Percentiles rank a stretch among this genome's conserved stretches.
These are phyloP conservation scores for Tuber borchii DNA, from an alignment of 495 filamentous ascomycete species.

Conservation along the genomic window DNA sequence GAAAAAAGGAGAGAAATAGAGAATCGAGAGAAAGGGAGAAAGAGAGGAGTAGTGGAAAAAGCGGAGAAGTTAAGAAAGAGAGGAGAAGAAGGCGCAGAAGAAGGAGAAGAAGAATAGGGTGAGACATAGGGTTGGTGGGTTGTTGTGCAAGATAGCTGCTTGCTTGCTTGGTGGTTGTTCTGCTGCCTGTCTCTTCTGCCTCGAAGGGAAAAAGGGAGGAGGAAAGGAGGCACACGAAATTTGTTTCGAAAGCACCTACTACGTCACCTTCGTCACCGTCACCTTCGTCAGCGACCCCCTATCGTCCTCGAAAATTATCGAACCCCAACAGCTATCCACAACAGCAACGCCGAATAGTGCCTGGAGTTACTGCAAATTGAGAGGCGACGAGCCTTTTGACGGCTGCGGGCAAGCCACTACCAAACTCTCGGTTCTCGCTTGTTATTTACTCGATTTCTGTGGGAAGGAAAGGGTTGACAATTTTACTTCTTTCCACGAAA, in stretches of 20 bases:
- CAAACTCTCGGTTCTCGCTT: slow-evolving; percentile 32
- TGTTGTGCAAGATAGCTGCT: background rate
- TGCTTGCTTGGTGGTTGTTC: background rate
- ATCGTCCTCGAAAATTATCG: slow-evolving; percentile 34
- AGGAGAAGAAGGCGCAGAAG: background rate
- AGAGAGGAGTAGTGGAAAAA: slow-evolving; percentile 7
- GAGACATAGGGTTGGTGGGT: background rate
- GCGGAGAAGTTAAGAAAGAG: background rate
- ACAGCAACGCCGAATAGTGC: slow-evolving; percentile 29
- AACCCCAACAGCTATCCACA: slow-evolving; percentile 30
- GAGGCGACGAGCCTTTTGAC: slow-evolving; percentile 29
- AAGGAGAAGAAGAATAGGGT: background rate
- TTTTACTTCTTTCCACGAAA: slow-evolving; percentile 11
- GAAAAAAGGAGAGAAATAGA: background rate
- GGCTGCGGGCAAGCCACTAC: slow-evolving; percentile 31
- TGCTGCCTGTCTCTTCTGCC: background rate
- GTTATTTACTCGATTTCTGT: slow-evolving; percentile 22
- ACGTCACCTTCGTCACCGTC: slow-evolving; percentile 35
- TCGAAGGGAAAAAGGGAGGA: background rate
- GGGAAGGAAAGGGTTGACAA: slow-evolving; percentile 34
- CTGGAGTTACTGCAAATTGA: background rate
- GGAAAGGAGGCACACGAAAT: slow-evolving; percentile 39
- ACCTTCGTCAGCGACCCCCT: slow-evolving; percentile 21
- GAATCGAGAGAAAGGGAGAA: slow-evolving; percentile 19
- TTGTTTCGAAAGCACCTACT: slow-evolving; percentile 35